These are phyloP conservation scores for Salix purpurea DNA, from an alignment of 345 rosid genomes.

Conservation along the genomic window DNA sequence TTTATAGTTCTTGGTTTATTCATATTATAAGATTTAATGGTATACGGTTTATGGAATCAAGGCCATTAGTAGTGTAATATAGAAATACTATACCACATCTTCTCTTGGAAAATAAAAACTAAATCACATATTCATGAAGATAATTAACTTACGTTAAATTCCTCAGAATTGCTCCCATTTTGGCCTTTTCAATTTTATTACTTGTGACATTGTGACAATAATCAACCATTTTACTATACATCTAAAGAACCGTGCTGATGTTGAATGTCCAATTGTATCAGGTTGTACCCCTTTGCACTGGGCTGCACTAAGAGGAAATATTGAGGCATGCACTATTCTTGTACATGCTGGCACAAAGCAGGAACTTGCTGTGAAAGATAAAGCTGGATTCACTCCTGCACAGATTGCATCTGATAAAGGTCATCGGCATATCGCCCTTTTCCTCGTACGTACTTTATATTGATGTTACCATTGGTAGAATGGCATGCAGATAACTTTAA, in stretches of 20 bases:
- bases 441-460: conserved; percentile 76
- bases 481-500: neutral
- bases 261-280: conserved; percentile 25
- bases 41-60: neutral
- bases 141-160: neutral
- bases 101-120: too few relatives aligned
- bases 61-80: neutral
- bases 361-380: conserved; percentile 71
- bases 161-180: neutral
- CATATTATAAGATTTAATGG: neutral
- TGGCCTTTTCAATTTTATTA: neutral
- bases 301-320: conserved; percentile 78
- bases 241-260: neutral
- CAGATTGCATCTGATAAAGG: conserved; percentile 92
- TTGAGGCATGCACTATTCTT: conserved; percentile 75
- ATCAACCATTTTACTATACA: neutral
- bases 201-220: too few relatives aligned
- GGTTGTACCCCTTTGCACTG: conserved; percentile 98
- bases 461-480: conserved; percentile 19
- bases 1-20: too few relatives aligned
- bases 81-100: neutral
- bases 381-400: conserved; percentile 74
- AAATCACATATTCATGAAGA: neutral
- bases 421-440: conserved; percentile 73
- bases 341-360: conserved; percentile 86